Evolutionary conservation across 768 basidiomycete species (phyloP), one percentile per base, ranked within the genome.

Genomic region (Cyclocybe cylindracea): DNA sequence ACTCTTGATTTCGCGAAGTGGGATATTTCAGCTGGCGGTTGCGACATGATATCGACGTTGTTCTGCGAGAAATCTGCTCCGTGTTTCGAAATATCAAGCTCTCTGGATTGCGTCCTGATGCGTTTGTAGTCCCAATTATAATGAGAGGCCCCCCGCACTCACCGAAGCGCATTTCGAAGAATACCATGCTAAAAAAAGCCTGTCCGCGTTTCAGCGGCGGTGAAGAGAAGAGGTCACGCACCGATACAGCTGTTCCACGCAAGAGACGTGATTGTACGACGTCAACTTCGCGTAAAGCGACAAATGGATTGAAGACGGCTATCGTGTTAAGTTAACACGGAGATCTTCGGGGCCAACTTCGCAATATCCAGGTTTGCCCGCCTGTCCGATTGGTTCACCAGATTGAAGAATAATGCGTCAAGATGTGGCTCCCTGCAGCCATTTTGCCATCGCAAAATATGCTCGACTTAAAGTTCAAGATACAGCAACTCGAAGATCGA

Each of bases 361-460:
- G 46, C 46, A 31, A 47, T 47, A n/a, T 47, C 46, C 46, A 47
- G 16, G 16, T 47, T 47, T 39, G 36, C 32, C 29, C 14, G 31
- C 13, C 34, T 47, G 16, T 47, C 36, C 36, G 31, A 11, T 31
- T 48, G 46, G 11, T 35, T 37, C 5, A 32, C 18, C 16, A 37
- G 14, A 19, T 48, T 48, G 19, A 19, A 48, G 18, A 31, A 14
- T 9, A 48, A 10, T 48, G 10, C n/a, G 39, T 48, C 31, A 16
- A 19, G 31, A 37, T 37, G 16, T 16, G 19, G 1, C 29, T 29
- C 10, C 46, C 36, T 9, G 37, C 46, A 24, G 37, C 39, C 13
- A 39, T 8, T 38, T 39, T 5, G 7, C 8, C 5, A 42, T 29
- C 36, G 9, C 36, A 10, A 37, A 9, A 37, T 37, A 9, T n/a